A percentile compares a stretch with the other conserved stretches of the same genome.
Evolutionary conservation across 495 filamentous ascomycete genomes (phyloP).

Genomic region (Podospora pseudocomata): DNA sequence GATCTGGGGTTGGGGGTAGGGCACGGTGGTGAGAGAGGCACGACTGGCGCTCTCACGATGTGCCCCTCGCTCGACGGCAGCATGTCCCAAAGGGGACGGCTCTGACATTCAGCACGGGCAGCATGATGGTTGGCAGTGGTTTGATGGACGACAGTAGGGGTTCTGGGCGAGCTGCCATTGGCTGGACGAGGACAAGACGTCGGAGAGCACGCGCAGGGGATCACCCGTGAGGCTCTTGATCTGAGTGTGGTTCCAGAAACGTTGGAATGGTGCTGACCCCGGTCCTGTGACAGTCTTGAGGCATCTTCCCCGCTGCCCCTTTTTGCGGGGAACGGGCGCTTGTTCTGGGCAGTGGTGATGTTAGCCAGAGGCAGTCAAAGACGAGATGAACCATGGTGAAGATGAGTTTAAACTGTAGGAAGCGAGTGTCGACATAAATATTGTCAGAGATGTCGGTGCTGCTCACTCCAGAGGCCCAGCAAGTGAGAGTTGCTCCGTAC

Average conservation of each 20-base stretch:
- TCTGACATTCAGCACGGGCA: slow-evolving; percentile 33
- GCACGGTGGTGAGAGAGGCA: slow-evolving; percentile 8
- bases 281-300: slow-evolving; percentile 50
- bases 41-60: slow-evolving; percentile 1
- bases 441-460: not conserved
- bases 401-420: not conserved
- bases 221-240: slow-evolving; percentile 27
- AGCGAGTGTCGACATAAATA: not conserved
- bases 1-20: slow-evolving; percentile 23
- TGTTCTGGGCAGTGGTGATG: not conserved
- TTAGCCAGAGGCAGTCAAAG: not conserved
- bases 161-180: slow-evolving; percentile 33
- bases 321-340: slow-evolving; percentile 15
- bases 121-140: slow-evolving; percentile 30
- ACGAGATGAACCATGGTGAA: not conserved
- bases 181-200: slow-evolving; percentile 11
- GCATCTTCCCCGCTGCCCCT: slow-evolving; percentile 27
- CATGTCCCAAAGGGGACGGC: slow-evolving; percentile 12
- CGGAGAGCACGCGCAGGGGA: slow-evolving; percentile 29
- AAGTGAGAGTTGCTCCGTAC: no score
- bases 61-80: slow-evolving; percentile 9
- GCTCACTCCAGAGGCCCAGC: no score
- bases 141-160: slow-evolving; percentile 32
- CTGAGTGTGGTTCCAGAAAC: slow-evolving; percentile 18
- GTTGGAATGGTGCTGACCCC: slow-evolving; percentile 29